These are phyloP conservation scores for Hypoxylon intermedium DNA, from an alignment of 495 filamentous ascomycete genomes.

Conservation along the genomic window DNA sequence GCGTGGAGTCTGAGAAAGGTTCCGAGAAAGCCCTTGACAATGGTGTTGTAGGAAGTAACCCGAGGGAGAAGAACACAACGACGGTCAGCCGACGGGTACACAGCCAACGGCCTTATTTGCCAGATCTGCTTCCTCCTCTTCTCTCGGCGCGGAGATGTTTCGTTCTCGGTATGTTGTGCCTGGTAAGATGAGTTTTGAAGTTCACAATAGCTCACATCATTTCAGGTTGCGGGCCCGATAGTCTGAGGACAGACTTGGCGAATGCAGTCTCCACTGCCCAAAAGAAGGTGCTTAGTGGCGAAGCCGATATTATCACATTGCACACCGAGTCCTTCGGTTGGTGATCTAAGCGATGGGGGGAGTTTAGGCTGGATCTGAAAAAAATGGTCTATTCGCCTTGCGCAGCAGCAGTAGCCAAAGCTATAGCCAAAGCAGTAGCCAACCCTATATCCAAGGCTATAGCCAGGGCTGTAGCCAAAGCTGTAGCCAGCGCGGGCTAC, in stretches of 20 bases:
- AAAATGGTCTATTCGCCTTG: too few species aligned
- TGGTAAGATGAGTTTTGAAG: not conserved
- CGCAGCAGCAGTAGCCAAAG: too few species aligned
- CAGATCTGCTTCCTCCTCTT: slow-evolving; percentile 16
- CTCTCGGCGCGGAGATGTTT: slow-evolving; percentile 20
- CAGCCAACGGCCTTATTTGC: slow-evolving; percentile 22
- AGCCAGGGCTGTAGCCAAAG: too few species aligned
- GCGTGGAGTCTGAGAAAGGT: slow-evolving; percentile 24
- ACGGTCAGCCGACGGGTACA: slow-evolving; percentile 20
- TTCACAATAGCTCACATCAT: not conserved
- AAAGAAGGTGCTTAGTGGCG: slow-evolving; percentile 62
- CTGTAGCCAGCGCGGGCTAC: too few species aligned
- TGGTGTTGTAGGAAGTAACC: slow-evolving; percentile 5
- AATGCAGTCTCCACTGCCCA: slow-evolving; percentile 72
- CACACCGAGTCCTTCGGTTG: slow-evolving; percentile 68
- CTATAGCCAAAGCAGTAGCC: too few species aligned
- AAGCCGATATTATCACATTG: slow-evolving; percentile 71
- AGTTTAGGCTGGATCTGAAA: not conserved
- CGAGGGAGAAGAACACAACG: slow-evolving; percentile 13
- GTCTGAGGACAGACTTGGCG: slow-evolving; percentile 71
- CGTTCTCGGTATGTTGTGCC: slow-evolving; percentile 23
- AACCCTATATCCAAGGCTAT: too few species aligned
- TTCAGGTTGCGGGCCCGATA: slow-evolving; percentile 69
- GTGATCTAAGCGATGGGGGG: slow-evolving; percentile 8
- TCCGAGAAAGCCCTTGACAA: slow-evolving; percentile 16